Evolutionary conservation across 2,329 filamentous ascomycete genomes (phyloP), one percentile per base, ranked within the genome.

Genomic region (Coniochaeta sp.): DNA sequence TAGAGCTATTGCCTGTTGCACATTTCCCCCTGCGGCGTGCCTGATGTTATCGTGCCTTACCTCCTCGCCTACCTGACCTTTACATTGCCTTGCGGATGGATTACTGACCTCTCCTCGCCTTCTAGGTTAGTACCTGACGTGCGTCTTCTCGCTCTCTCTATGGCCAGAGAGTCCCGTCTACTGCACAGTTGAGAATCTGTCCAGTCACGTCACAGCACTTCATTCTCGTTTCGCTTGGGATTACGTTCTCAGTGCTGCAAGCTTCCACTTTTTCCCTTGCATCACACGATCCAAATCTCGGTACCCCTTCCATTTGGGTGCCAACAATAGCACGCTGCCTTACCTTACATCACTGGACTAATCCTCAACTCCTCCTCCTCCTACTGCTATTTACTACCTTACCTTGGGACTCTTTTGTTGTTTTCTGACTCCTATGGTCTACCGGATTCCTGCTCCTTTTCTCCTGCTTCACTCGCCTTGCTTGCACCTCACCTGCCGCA

Each of bases 231-330:
- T 56, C 54, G 54, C 54, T 38, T 56, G 22, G 54, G 30, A 52
- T 52, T 24, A 52, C 47, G 47, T 55, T 42, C 40, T 17, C 26
- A 16, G 47, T n/a, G 26, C 47, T 52, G 47, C 47, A 30, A 47
- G 36, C 42, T 58, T 64, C 55, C 62, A 58, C 59, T 61, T 63
- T 61, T 63, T 60, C 62, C 60, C 62, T 62, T 61, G 58, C 65
- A 66, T 65, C 65, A 65, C 65, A 65, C 64, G 64, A 60, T 65
- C 61, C 64, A 58, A 50, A 47, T 63, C 59, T 61, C 30, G 62
- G 61, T 55, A 60, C 59, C 56, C 47, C 24, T 52, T 52, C 22
- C 47, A 52, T n/a, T 58, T 60, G 60, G 58, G 62, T 59, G 59
- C 62, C 64, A 61, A 61, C 62, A 60, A 65, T 52, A 52, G 47